Percentiles rank a stretch among this genome's conserved stretches.
These are phyloP conservation scores for Neoboletus magnificus DNA, from an alignment of 768 basidiomycete species.

Conservation along the genomic window DNA sequence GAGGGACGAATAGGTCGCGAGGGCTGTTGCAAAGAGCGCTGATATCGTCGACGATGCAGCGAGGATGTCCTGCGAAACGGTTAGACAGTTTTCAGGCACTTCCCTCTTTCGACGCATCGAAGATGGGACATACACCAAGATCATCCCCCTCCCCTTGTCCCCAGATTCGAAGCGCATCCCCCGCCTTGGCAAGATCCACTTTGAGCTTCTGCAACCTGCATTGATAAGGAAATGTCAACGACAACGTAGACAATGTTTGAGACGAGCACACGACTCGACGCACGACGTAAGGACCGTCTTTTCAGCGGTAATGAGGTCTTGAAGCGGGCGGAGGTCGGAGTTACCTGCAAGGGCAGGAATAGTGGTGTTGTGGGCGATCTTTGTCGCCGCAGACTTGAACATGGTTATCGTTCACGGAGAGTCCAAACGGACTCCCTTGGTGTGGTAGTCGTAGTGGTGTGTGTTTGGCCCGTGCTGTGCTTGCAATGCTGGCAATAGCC, in stretches of 20 bases:
- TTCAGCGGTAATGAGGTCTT: constrained; percentile 87
- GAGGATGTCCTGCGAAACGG: constrained; percentile 62
- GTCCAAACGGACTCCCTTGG: neutral
- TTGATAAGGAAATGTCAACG: neutral
- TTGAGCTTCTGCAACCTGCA: constrained; percentile 63
- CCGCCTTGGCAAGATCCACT: constrained; percentile 61
- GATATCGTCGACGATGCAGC: constrained; percentile 66
- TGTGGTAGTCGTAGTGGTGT: constrained; percentile 5
- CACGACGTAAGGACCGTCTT: constrained; percentile 78
- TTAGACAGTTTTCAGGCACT: neutral
- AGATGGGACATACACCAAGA: constrained; percentile 52
- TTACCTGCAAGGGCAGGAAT: constrained; percentile 69
- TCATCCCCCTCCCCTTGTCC: constrained; percentile 82
- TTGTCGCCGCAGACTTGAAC: constrained; percentile 77
- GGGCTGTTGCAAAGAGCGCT: constrained; percentile 60
- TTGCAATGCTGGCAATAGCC: too few species aligned
- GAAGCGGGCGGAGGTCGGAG: constrained; percentile 74
- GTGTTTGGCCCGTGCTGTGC: neutral
- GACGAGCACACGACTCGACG: constrained; percentile 24
- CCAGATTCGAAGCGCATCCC: constrained; percentile 71
- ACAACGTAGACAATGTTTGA: neutral
- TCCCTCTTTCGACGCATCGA: neutral
- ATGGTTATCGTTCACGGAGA: constrained; percentile 36
- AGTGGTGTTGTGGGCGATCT: constrained; percentile 86
- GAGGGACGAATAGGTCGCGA: constrained; percentile 67